Evolutionary conservation across 2,329 filamentous ascomycete species (phyloP).

Genomic region (Calonectria hongkongensis): DNA sequence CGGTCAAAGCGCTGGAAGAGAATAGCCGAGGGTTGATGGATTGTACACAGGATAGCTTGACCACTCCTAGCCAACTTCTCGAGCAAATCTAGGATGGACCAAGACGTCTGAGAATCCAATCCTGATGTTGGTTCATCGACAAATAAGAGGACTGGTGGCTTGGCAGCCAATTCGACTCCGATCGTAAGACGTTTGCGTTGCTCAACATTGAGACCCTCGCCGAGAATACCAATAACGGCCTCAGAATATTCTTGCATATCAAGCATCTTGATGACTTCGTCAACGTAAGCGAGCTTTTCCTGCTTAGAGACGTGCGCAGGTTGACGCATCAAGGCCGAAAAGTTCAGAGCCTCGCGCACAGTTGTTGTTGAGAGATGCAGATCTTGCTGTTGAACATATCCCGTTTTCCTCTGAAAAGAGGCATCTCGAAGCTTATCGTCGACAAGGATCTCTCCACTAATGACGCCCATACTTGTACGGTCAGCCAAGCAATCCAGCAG

Average conservation of each 20-base stretch:
- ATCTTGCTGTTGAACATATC: conserved; percentile 93
- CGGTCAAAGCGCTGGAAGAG: conserved; percentile 73
- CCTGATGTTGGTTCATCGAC: conserved; percentile 75
- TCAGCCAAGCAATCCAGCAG: conserved; percentile 88
- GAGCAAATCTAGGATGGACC: conserved; percentile 75
- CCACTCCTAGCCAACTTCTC: conserved; percentile 72
- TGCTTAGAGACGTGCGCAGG: conserved; percentile 78
- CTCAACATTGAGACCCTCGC: conserved; percentile 75
- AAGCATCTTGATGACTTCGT: conserved; percentile 81
- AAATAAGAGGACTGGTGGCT: conserved; percentile 73
- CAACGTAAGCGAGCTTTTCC: conserved; percentile 88
- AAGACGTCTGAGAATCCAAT: conserved; percentile 76
- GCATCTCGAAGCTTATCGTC: conserved; percentile 78
- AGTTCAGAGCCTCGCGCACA: conserved; percentile 87
- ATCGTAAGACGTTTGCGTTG: conserved; percentile 76
- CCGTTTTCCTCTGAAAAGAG: conserved; percentile 90
- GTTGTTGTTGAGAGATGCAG: conserved; percentile 87
- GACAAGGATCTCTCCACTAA: conserved; percentile 84
- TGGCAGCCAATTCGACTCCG: conserved; percentile 72
- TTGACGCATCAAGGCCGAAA: conserved; percentile 89
- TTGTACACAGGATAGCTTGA: conserved; percentile 70
- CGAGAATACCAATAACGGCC: conserved; percentile 75
- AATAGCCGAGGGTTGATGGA: conserved; percentile 70
- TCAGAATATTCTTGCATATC: conserved; percentile 79
- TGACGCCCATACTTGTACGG: conserved; percentile 88